These are phyloP conservation scores for Graphilbum ipis-grandicollis DNA, from an alignment of 2,329 filamentous ascomycete genomes.

Conservation along the genomic window DNA sequence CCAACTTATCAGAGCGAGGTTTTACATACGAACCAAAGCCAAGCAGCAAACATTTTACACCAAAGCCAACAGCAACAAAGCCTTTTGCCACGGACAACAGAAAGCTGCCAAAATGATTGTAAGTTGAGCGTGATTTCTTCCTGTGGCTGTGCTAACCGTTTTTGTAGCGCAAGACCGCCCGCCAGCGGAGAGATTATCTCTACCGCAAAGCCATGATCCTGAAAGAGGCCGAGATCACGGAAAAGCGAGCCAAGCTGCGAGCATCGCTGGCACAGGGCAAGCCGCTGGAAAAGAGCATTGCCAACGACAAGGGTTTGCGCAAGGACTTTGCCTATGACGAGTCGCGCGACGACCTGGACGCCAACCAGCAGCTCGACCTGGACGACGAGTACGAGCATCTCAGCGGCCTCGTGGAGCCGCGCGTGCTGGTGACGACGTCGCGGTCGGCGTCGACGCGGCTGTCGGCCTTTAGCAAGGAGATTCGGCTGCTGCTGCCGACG, in stretches of 20 bases:
- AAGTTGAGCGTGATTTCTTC: neutral
- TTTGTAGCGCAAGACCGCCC: conserved; percentile 49
- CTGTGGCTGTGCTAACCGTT: too few relatives aligned
- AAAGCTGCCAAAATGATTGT: neutral
- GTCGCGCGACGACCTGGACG: conserved; percentile 48
- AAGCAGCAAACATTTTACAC: too few relatives aligned
- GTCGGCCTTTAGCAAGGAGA: conserved; percentile 79
- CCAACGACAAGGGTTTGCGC: conserved; percentile 68
- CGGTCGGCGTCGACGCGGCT: conserved; percentile 73
- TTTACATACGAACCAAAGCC: too few relatives aligned
- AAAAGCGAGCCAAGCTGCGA: conserved; percentile 77
- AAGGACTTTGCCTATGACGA: conserved; percentile 93
- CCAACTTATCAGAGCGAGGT: too few relatives aligned
- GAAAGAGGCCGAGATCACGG: conserved; percentile 79
- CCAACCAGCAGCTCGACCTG: conserved; percentile 53
- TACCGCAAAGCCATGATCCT: conserved; percentile 78
- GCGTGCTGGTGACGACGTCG: conserved; percentile 74
- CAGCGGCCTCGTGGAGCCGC: conserved; percentile 70
- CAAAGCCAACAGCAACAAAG: too few relatives aligned
- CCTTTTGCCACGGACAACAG: too few relatives aligned
- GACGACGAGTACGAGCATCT: conserved; percentile 85
- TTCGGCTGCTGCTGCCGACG: conserved; percentile 59
- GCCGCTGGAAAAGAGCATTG: conserved; percentile 63
- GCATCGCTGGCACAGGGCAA: conserved; percentile 79
- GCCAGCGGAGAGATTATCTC: conserved; percentile 72